Percentiles rank a stretch among this genome's conserved stretches.
Evolutionary conservation across 139 green algal species (phyloP).

Genomic region (Tetradesmus lagerheimii): DNA sequence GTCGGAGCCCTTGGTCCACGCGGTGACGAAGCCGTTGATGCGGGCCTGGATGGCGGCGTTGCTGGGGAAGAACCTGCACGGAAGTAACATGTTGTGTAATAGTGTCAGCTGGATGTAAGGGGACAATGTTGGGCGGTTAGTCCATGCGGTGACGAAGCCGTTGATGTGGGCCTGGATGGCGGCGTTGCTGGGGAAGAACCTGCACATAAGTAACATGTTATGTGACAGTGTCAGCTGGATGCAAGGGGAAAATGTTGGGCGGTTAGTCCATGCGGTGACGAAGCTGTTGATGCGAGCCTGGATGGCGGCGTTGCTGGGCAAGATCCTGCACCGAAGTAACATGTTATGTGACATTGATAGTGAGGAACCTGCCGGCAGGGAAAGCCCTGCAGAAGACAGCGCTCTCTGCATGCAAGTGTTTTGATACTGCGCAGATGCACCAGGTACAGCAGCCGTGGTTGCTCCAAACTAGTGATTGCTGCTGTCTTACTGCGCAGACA

Average conservation of each 20-base stretch:
- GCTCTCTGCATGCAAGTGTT: too few species aligned
- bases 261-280: not conserved
- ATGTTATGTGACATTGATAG: not conserved
- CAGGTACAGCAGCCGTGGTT: too few species aligned
- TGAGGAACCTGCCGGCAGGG: too few species aligned
- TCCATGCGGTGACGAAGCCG: slow-evolving; percentile 35
- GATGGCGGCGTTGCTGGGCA: slow-evolving; percentile 20
- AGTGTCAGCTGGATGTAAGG: not conserved
- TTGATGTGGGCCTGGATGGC: not conserved
- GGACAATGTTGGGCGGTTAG: not conserved
- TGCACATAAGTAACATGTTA: not conserved
- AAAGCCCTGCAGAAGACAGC: too few species aligned
- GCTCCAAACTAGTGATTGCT: too few species aligned
- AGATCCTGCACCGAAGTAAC: slow-evolving; percentile 1
- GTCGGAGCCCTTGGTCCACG: slow-evolving; percentile 35
- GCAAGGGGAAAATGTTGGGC: too few species aligned
- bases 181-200: slow-evolving; percentile 28
- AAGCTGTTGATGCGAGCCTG: slow-evolving; percentile 32
- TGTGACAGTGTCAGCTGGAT: not conserved
- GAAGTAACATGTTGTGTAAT: not conserved
- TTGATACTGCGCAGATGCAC: too few species aligned
- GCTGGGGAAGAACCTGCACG: slow-evolving; percentile 42
- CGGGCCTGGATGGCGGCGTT: not conserved
- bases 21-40: slow-evolving; percentile 35
- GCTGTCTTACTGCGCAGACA: too few species aligned